Base-by-base conservation (phyloP, 305 asterid genomes). In the Fraxinus sp. region DNA sequence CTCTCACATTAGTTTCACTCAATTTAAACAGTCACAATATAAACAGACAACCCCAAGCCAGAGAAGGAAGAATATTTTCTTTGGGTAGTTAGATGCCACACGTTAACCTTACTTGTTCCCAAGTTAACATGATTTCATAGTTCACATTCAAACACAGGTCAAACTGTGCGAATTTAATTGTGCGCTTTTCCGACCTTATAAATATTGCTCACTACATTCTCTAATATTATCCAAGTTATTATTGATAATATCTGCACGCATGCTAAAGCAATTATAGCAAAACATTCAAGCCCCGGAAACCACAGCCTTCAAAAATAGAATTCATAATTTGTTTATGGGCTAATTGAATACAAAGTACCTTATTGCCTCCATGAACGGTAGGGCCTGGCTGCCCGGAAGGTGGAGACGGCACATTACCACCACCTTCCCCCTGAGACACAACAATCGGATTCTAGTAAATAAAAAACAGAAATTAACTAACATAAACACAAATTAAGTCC, bases 401-500 rank as follows among this genome's bases (percentile, higher is more conserved):
- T 78, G 93, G 87, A 77, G 92, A 83, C 46, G 86, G 89, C 82
- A 80, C 91, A 35, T 30, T 86, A 81, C 75, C 83, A 79, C 84
- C 93, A 52, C 86, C 90, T 81, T 92, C 98, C 87, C 79, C 94
- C 98, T 93, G 89, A 88, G 86, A 85, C 84, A 64, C 39, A 77
- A 32, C 14, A 70, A 64, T 70, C 77, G 28, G 68, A 57, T 57
- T 57, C 68, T 7, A 18, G 68, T 18, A 75, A 77, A 73, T 75
- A 46, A 52, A 87, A 9, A 64, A 7, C 20, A 36, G 18, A 11
- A 79, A 71, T 49, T 71, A 10, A 3, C 81, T 43, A 78, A 46
- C 16, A 39, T 20, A n/a, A n/a, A 6, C 4, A 14, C 37, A 81
- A 52, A 36, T 39, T 66, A 24, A 24, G 73, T 66, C 35, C 73